Evolutionary conservation across 2,329 filamentous ascomycete genomes (phyloP).

Genomic region (Trichoderma sp.): DNA sequence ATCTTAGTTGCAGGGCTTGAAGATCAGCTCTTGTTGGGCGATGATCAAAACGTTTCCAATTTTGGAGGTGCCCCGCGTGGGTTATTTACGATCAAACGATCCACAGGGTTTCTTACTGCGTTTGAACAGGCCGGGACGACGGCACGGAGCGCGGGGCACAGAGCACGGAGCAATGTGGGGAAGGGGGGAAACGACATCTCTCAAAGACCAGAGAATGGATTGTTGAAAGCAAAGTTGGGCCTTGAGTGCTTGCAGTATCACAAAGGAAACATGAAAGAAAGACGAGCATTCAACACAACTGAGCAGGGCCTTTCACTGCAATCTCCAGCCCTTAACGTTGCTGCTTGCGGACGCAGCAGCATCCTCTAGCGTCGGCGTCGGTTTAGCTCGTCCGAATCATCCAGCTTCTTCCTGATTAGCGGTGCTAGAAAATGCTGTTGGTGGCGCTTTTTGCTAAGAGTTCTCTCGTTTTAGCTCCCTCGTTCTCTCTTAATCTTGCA

Average conservation of each 20-base stretch:
- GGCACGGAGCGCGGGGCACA: background rate
- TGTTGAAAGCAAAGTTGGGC: background rate
- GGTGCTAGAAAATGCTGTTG: background rate
- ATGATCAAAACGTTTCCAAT: background rate
- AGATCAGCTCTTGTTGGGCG: background rate
- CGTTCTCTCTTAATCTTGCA: background rate
- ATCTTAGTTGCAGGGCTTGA: background rate
- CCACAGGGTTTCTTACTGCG: background rate
- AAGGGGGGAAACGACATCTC: background rate
- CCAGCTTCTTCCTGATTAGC: background rate
- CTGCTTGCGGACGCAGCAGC: background rate
- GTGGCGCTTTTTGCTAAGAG: background rate
- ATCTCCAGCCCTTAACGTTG: background rate
- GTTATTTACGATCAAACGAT: background rate
- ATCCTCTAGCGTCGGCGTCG: background rate
- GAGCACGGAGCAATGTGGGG: background rate
- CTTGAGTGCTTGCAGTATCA: background rate
- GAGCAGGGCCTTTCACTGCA: background rate
- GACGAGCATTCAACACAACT: background rate
- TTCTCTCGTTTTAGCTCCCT: no score
- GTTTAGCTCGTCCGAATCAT: background rate
- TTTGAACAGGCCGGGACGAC: background rate
- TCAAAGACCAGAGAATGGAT: background rate
- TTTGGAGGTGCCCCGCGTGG: background rate
- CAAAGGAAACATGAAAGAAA: background rate